These are phyloP conservation scores for Pleurotus eryngii DNA, from an alignment of 768 basidiomycete species.

Conservation along the genomic window DNA sequence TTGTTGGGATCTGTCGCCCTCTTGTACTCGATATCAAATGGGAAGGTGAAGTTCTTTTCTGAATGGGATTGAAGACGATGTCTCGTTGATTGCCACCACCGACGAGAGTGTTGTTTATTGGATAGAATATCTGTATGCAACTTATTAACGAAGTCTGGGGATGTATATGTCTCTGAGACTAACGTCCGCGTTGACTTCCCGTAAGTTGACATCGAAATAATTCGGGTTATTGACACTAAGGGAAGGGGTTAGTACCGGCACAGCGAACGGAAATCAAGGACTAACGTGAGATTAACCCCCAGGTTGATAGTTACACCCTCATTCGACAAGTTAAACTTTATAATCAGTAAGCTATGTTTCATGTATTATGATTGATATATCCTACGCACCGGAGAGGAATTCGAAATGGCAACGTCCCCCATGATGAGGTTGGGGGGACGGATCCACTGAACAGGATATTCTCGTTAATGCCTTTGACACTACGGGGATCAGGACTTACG, in stretches of 20 bases:
- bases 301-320: constrained; percentile 49
- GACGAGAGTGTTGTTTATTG: constrained; percentile 65
- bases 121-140: constrained; percentile 61
- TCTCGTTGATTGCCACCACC: constrained; percentile 55
- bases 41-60: constrained; percentile 70
- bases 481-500: constrained; percentile 37
- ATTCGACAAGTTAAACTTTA: constrained; percentile 33
- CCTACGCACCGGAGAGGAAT: too few relatives aligned
- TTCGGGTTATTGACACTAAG: constrained; percentile 78
- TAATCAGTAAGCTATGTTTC: background rate
- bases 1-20: constrained; percentile 47
- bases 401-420: constrained; percentile 39
- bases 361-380: too few relatives aligned
- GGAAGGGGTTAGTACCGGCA: constrained; percentile 8
- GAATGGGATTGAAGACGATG: constrained; percentile 46
- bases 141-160: background rate
- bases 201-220: constrained; percentile 68
- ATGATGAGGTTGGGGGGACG: constrained; percentile 68
- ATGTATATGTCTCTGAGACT: constrained; percentile 2
- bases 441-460: constrained; percentile 55
- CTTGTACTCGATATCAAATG: constrained; percentile 66
- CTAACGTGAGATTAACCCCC: constrained; percentile 65
- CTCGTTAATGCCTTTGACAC: background rate
- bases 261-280: constrained; percentile 7
- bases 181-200: constrained; percentile 62